Base-by-base conservation (phyloP, 495 filamentous ascomycete species). In the Lasiosphaeria ovina region DNA sequence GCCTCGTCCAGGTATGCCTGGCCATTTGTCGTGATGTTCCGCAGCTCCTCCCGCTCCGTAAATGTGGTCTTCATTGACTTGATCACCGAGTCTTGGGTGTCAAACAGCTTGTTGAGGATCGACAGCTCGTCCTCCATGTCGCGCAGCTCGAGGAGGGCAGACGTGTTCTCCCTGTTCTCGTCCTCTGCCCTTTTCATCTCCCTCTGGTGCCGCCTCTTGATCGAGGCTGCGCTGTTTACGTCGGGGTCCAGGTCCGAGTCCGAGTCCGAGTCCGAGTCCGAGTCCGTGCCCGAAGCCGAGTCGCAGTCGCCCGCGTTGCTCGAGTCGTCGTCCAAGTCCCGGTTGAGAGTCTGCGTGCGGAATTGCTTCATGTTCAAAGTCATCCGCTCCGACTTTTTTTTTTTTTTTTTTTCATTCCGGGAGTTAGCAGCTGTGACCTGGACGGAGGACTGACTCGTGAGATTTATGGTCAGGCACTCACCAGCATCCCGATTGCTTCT, bases 121-220 rank as follows among this genome's bases (percentile, higher is more conserved):
- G 74, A 77, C 5, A 89, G 70, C 62, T 90, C 87, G 57, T 89
- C 87, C 51, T 87, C 81, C 52, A 89, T 84, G 57, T 90, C 87
- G 6, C 84, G 77, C 6, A 89, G 73, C 62, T 90, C 86, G 1
- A 89, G 69, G 1, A 90, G 63, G 0, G 85, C 82, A 10, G 86
- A 87, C 8, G 86, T 81, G 62, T 88, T 87, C 32, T 83, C 80
- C 8, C 83, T 76, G 58, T 88, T 88, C 52, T 84, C 77, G 0
- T 72, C 71, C 54, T 85, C 82, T 3, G 78, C 74, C 51, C 77
- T 68, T 49, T 75, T 72, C 1, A 77, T 68, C 45, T 87, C 84
- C 50, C 77, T 74, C 55, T 79, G 72, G 56, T 85, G 82, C 0
- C 81, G 80, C 52, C 70, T 68, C 61, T 76, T 77, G 58, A 81